phyloP scores from a whole-genome alignment of 768 basidiomycete genomes.

The Podaxis pistillaris region DNA sequence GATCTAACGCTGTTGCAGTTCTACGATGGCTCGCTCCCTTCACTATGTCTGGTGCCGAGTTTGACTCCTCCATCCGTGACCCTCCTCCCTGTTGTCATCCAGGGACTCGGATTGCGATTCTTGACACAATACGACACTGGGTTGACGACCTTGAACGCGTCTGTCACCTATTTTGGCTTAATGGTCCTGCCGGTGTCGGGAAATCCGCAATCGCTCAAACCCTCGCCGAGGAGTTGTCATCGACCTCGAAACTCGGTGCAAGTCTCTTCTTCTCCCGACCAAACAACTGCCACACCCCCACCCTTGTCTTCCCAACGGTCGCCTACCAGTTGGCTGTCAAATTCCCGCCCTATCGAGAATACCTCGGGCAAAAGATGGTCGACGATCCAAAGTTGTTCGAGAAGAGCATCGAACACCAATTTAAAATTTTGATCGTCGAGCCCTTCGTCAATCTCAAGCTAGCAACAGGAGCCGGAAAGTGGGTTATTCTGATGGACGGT shows the following conservation, averaged over 20 bases:
- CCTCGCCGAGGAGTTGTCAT: neutral
- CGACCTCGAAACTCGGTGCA: neutral
- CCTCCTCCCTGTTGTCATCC: neutral
- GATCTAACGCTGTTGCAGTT: neutral
- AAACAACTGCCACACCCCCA: neutral
- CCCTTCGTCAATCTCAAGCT: neutral
- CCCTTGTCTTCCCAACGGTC: neutral
- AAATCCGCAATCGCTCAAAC: constrained; percentile 4
- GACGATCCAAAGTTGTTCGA: constrained; percentile 1
- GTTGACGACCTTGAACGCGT: neutral
- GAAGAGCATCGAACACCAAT: constrained; percentile 1
- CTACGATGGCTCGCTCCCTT: neutral
- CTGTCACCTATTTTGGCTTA: neutral
- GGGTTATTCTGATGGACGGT: constrained; percentile 1
- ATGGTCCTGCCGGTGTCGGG: constrained; percentile 5
- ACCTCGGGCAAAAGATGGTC: neutral
- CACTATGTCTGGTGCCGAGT: neutral
- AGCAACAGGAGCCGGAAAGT: neutral
- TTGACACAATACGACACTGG: neutral
- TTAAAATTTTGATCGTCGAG: neutral
- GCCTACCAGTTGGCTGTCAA: constrained; percentile 4
- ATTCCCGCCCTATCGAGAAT: constrained; percentile 2
- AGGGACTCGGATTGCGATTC: neutral
- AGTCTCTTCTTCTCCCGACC: neutral
- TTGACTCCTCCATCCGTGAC: neutral